Conservation (phyloP, 2,329 filamentous ascomycete genomes). For the Cladosporium sp. region DNA sequence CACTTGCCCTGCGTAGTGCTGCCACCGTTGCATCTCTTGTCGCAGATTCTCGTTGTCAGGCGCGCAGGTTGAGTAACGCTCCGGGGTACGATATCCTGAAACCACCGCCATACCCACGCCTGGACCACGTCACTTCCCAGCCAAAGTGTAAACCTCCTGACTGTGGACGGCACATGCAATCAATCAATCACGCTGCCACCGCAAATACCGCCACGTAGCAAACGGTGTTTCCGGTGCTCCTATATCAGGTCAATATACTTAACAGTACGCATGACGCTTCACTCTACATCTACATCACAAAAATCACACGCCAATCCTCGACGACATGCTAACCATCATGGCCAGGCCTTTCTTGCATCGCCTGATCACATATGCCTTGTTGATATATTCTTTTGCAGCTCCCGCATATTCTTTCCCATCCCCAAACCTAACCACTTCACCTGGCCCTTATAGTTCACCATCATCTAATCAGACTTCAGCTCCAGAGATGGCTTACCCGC, state of each 20-base stretch:
- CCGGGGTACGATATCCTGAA: constrained; percentile 1
- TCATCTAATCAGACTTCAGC: not conserved
- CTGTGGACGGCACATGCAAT: not conserved
- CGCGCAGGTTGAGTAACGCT: not conserved
- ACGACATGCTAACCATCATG: constrained; percentile 11
- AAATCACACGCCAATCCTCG: not conserved
- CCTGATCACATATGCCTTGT: constrained; percentile 12
- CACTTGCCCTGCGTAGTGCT: not conserved
- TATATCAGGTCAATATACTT: not conserved
- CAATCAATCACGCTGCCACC: not conserved
- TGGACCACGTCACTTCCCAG: constrained; percentile 6
- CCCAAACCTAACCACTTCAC: not conserved
- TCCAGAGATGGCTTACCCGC: constrained; percentile 1
- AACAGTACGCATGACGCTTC: constrained; percentile 10
- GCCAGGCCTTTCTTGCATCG: constrained; percentile 15
- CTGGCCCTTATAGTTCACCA: not conserved
- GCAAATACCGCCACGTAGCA: not conserved
- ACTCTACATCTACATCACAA: not conserved
- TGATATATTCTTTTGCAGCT: constrained; percentile 11
- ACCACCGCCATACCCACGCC: not conserved
- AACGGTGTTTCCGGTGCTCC: not conserved
- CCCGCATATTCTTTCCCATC: not conserved
- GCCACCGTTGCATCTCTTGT: constrained; percentile 6
- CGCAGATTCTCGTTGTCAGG: not conserved
- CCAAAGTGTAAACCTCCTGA: constrained; percentile 5